Conservation (phyloP, 2,329 filamentous ascomycete genomes). For the Aquanectria penicillioides region DNA sequence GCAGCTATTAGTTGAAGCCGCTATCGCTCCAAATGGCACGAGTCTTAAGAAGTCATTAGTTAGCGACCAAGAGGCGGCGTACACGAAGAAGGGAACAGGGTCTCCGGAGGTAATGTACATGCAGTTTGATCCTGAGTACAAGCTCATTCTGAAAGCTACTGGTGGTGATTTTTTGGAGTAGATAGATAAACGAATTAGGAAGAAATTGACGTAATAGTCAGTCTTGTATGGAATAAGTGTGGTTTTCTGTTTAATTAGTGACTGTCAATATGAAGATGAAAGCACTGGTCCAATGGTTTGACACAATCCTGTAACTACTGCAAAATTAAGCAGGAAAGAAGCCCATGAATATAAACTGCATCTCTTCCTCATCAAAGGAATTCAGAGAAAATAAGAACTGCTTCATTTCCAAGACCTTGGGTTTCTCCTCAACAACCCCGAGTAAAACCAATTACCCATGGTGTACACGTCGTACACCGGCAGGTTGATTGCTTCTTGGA, state of each 20-base stretch:
- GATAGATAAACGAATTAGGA: too few species aligned
- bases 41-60: conserved; percentile 49
- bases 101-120: conserved; percentile 39
- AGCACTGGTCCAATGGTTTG: too few species aligned
- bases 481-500: conserved; percentile 42
- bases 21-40: conserved; percentile 45
- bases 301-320: too few species aligned
- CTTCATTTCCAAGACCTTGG: conserved; percentile 7
- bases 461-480: conserved; percentile 51
- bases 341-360: too few species aligned
- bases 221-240: too few species aligned
- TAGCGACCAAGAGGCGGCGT: conserved; percentile 53
- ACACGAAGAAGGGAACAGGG: conserved; percentile 41
- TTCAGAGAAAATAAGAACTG: background rate
- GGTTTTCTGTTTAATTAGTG: too few species aligned
- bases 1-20: conserved; percentile 74
- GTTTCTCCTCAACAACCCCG: conserved; percentile 36
- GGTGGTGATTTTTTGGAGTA: conserved; percentile 32
- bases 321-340: too few species aligned
- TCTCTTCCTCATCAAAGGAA: too few species aligned
- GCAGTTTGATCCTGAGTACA: conserved; percentile 40
- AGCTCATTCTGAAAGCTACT: conserved; percentile 25
- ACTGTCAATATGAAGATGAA: too few species aligned
- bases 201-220: too few species aligned
- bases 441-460: conserved; percentile 48